Base-by-base conservation (phyloP, 1,284 basidiomycete species). In the Neotropicomus parvogracilis region DNA sequence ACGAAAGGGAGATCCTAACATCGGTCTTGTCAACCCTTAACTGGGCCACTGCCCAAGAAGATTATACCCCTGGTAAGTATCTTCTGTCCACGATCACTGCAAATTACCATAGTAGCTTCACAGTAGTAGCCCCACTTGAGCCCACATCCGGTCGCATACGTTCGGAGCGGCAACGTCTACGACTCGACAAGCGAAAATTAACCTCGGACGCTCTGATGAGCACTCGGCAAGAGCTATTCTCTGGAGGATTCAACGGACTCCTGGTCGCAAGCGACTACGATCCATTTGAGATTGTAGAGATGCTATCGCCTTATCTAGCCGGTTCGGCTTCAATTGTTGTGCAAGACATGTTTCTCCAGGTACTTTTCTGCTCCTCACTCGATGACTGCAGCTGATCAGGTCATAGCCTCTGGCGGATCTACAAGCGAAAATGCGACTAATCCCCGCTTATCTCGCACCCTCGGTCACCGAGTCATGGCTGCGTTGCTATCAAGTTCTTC, bases 401-500 rank as follows among this genome's bases (percentile, higher is more conserved):
- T 26, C 19, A 20, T 37, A 85, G 78, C 73, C 90, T 36, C 73
- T 98, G 7, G 77, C 87, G 13, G 86, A 94, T 48, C 72, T 90
- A 2, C 86, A 97, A 59, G 77, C 77, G 31, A 83, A 80, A 58
- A 70, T 95, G 58, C 81, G 91, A 37, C 70, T 76, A 24, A 66
- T 78, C 35, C 80, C 85, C 8, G 71, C 79, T 54, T 95, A 85
- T 62, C 74, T 98, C 17, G 85, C 84, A 26, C 85, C 93, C 9
- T 83, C 80, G 17, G 72, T 99, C 13, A 88, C 88, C 2, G 95
- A 99, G 70, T 79, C 85, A 10, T 99, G 91, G 88, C 69, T 93
- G 41, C 80, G 97, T 42, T 80, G 82, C 55, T 99, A 98, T 71
- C 95, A 98, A 67, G 88, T 95, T 10, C 75, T 99, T 16, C 95